Base-by-base conservation (phyloP, 2,329 filamentous ascomycete genomes). In the Blastomyces parvus region DNA sequence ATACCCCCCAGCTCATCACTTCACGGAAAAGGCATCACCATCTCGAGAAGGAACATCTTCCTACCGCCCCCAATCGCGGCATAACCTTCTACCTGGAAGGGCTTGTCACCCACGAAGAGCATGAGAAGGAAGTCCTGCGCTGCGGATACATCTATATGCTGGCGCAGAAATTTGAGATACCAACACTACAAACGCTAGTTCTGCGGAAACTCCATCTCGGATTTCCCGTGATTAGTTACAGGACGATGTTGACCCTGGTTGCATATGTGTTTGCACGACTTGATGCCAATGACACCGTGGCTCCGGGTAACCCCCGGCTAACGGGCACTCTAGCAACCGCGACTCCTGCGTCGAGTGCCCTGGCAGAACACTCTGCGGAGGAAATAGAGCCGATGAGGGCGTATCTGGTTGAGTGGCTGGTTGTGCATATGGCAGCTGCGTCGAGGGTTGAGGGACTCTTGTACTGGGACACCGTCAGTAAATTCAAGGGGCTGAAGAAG, bases 41-140 rank as follows among this genome's bases (percentile, higher is more conserved):
- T 40, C 55, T 57, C 22, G 55, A 38, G n/a, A 38, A 14, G 33
- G 3, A 38, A 19, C 27, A 6, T 55, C 3, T 4, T 19, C 7
- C 40, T n/a, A 60, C 22, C 1, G 13, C n/a, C 22, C 48, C 22
- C 17, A 17, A 17, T 19, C 40, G 30, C 22, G 25, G 17, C 2
- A 53, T 63, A 8, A 61, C 58, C 22, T 38, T 63, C 50, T 61
- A 53, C 59, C 52, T 65, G n/a, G 61, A 63, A 53, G 64, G 64
- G 13, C 42, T 63, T 19, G 13, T n/a, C 19, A 61, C 40, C 17
- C 46, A 59, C 14, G n/a, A 53, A 36, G 61, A 63, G 1, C 62
- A 63, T 25, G 59, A 63, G 8, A 22, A 19, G 36, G 64, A 63
- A 38, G 25, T 63, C 17, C 25, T 59, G 4, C 61, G 64, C 56